phyloP scores from a whole-genome alignment of 768 basidiomycete species.

The Boletus sp. region DNA sequence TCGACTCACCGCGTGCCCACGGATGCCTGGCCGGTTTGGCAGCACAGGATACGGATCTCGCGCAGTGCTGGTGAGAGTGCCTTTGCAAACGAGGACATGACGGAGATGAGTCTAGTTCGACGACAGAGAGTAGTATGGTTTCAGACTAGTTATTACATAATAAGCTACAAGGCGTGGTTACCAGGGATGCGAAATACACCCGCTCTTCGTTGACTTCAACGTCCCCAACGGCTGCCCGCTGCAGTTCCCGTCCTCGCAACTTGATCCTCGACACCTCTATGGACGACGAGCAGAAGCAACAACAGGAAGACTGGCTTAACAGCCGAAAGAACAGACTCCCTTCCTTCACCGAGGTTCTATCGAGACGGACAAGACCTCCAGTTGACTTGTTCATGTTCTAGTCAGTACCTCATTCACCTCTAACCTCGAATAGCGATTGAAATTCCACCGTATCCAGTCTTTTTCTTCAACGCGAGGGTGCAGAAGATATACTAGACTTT shows the following conservation, averaged over 20 bases:
- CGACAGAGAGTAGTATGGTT: not conserved
- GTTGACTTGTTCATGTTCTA: constrained; percentile 99
- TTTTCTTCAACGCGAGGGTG: constrained; percentile 92
- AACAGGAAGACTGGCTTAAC: constrained; percentile 72
- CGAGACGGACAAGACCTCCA: constrained; percentile 86
- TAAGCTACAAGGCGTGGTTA: constrained; percentile 6
- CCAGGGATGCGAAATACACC: constrained; percentile 5
- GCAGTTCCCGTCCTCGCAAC: constrained; percentile 8
- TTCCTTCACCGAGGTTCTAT: constrained; percentile 89
- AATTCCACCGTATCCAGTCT: constrained; percentile 50
- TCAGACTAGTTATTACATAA: constrained; percentile 27
- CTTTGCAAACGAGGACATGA: constrained; percentile 65
- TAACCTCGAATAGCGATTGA: constrained; percentile 3
- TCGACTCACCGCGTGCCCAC: constrained; percentile 69
- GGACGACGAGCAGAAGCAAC: constrained; percentile 52
- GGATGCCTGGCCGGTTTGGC: constrained; percentile 73
- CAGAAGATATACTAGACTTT: constrained; percentile 96
- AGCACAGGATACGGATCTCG: constrained; percentile 79
- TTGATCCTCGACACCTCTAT: constrained; percentile 29
- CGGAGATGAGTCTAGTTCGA: constrained; percentile 24
- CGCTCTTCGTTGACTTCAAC: constrained; percentile 19
- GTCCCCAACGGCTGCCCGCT: constrained; percentile 17
- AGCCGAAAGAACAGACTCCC: constrained; percentile 76
- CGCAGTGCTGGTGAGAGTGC: constrained; percentile 75
- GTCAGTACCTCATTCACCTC: constrained; percentile 49